Conservation (phyloP, 2,329 filamentous ascomycete genomes). For the Fusarium sp. region DNA sequence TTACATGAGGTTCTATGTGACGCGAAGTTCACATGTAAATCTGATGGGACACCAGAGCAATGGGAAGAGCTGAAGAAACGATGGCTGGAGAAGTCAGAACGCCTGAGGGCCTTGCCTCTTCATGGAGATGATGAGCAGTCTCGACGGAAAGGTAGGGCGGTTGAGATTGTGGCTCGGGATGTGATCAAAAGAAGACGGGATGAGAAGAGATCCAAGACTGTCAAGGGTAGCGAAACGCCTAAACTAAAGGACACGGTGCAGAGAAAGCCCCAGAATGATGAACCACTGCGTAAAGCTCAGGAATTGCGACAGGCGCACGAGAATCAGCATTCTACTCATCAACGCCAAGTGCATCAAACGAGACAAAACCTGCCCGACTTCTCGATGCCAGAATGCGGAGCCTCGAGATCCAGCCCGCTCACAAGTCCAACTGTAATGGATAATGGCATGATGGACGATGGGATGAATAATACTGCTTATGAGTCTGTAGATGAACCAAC, state of each 20-base stretch:
- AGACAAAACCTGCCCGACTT: constrained; percentile 3
- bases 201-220: constrained; percentile 59
- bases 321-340: background rate
- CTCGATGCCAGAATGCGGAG: constrained; percentile 4
- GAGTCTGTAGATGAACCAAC: constrained; percentile 46
- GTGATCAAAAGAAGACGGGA: constrained; percentile 83
- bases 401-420: constrained; percentile 34
- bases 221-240: constrained; percentile 63
- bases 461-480: constrained; percentile 40
- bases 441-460: constrained; percentile 37
- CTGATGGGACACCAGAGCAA: constrained; percentile 77
- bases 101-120: constrained; percentile 67
- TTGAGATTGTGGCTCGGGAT: constrained; percentile 80
- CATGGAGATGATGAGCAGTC: constrained; percentile 66
- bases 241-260: constrained; percentile 14
- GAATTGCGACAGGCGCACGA: background rate
- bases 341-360: constrained; percentile 5
- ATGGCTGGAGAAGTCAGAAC: constrained; percentile 72
- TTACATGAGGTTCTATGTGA: constrained; percentile 76
- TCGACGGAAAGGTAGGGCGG: constrained; percentile 69
- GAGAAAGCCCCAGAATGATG: background rate
- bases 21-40: constrained; percentile 78
- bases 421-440: constrained; percentile 30
- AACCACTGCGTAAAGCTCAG: background rate
- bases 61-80: constrained; percentile 77